These are phyloP conservation scores for Mycena amicta DNA, from an alignment of 768 basidiomycete species.

Conservation along the genomic window DNA sequence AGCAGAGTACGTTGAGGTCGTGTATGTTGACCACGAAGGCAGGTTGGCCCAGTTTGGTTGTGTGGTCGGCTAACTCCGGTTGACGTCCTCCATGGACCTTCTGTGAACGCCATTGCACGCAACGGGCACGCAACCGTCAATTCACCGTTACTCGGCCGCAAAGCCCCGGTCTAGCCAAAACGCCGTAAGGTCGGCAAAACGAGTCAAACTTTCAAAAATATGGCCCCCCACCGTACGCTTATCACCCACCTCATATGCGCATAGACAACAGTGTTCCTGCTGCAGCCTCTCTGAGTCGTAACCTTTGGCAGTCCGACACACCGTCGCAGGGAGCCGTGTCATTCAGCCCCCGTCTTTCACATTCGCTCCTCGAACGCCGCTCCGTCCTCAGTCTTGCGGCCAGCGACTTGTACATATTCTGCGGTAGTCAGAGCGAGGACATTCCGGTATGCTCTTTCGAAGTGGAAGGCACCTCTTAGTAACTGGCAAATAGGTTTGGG, in stretches of 20 bases:
- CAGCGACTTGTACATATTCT: constrained; percentile 73
- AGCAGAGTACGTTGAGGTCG: too few relatives aligned
- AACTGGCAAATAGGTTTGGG: constrained; percentile 72
- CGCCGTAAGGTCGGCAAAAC: neutral
- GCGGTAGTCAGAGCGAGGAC: constrained; percentile 76
- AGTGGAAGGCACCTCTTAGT: neutral
- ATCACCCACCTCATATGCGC: neutral
- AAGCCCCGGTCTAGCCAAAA: neutral
- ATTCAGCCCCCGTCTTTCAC: constrained; percentile 53
- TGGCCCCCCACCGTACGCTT: constrained; percentile 21
- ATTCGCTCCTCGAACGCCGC: constrained; percentile 70
- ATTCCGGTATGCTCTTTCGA: constrained; percentile 58
- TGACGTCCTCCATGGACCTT: neutral
- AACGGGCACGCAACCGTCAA: neutral
- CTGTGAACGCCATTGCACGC: neutral
- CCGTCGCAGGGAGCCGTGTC: constrained; percentile 1
- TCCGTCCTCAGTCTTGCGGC: constrained; percentile 80
- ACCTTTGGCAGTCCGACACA: constrained; percentile 42
- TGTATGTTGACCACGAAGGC: too few relatives aligned
- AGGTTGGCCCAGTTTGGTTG: too few relatives aligned
- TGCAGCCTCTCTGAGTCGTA: constrained; percentile 61
- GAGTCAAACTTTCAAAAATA: constrained; percentile 10
- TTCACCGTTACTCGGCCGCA: neutral
- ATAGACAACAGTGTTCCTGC: constrained; percentile 11
- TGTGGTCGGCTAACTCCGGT: too few relatives aligned